Evolutionary conservation across 345 rosid species (phyloP), one percentile per base, ranked within the genome.

Genomic region (Boechera divaricarpa): DNA sequence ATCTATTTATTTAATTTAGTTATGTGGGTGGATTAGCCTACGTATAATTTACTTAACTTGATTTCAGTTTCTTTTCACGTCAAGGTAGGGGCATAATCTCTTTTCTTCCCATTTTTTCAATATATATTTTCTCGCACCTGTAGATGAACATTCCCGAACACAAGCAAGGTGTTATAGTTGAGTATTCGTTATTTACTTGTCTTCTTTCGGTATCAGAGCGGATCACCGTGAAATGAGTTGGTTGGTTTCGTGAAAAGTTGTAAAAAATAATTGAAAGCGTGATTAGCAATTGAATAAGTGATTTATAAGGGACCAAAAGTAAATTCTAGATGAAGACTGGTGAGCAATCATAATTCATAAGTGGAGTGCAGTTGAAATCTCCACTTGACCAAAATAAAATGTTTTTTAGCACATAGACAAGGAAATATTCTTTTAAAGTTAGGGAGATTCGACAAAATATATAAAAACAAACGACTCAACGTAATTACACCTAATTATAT

Each of bases 251-350:
- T 67, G 1, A 70, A 42, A 69, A 42, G 32, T 42, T 55, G 53
- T 55, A 39, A 28, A 6, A 9, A 69, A 26, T 7, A 39, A 28
- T 10, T 51, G 5, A 28, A 41, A 67, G 24, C 60, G 52, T 21
- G 48, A 47, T 8, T 42, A 16, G 31, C 5, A 33, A 32, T n/a
- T 51, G 5, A 28, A 29, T 10, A 39, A 26, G 52, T 35, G 31
- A 33, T 6, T 6, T 8, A 35, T 1, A 16, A 48, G 45, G 47
- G 33, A 67, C 21, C 21, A 59, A 32, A 33, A 5, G 35, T 61
- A 16, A 8, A 12, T 53, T 63, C 26, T 29, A 52, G 70, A 63
- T 41, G 77, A 53, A 53, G 63, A 39, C 21, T 63, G 47, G 61
- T 60, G 60, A 48, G 39, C 76, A 49, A 72, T 36, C 68, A 24